Conservation (phyloP, 192 early-diverging fungal species). For the Gryganskiella cystojenkinii region DNA sequence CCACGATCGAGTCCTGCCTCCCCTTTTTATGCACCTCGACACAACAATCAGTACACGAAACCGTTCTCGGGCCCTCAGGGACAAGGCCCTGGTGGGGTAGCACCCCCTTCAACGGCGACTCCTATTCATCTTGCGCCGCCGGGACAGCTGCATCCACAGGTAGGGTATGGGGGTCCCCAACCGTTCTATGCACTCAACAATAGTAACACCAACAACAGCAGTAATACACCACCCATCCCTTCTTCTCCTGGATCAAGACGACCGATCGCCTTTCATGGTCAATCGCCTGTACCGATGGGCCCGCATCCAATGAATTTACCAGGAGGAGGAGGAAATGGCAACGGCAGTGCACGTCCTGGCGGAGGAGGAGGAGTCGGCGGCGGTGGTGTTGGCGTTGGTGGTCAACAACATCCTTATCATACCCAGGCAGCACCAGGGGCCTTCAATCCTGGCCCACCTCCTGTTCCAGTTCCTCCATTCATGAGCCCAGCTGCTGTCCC, state of each 20-base stretch:
- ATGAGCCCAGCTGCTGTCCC: too few relatives aligned
- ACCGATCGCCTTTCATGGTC: slow-evolving; percentile 4
- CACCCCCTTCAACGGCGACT: neutral
- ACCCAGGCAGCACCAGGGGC: too few relatives aligned
- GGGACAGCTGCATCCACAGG: too few relatives aligned
- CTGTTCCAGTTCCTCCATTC: neutral
- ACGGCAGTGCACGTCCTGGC: too few relatives aligned
- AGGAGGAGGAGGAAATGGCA: neutral
- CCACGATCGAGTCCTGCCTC: slow-evolving; percentile 12
- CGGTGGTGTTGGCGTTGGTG: too few relatives aligned
- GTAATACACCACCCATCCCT: neutral
- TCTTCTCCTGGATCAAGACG: slow-evolving; percentile 20
- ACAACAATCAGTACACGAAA: slow-evolving; percentile 12
- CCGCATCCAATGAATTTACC: slow-evolving; percentile 6
- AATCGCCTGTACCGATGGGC: slow-evolving; percentile 1
- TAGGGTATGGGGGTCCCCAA: neutral
- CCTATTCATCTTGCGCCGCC: slow-evolving; percentile 12
- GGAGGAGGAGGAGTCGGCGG: too few relatives aligned
- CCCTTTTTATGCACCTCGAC: slow-evolving; percentile 27
- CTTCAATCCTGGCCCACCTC: neutral
- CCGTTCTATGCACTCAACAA: slow-evolving; percentile 6
- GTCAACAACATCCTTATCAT: too few relatives aligned
- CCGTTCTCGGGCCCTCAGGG: slow-evolving; percentile 23
- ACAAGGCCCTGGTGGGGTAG: slow-evolving; percentile 22
- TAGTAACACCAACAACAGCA: too few relatives aligned